Evolutionary conservation across 2,329 filamentous ascomycete species (phyloP).

Genomic region (Falciphora oryzae): DNA sequence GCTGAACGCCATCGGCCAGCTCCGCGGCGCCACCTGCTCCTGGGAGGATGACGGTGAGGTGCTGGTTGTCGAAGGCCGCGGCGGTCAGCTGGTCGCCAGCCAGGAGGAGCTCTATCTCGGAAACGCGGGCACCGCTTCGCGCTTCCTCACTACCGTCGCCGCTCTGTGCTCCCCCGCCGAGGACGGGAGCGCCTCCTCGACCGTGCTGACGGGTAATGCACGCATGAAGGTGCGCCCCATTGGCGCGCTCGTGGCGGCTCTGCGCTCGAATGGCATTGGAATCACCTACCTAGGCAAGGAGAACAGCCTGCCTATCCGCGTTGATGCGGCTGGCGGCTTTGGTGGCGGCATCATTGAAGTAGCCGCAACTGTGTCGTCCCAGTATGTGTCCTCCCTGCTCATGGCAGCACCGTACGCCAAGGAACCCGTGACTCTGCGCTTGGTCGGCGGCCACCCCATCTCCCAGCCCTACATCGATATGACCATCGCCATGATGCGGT

Average conservation of each 20-base stretch:
- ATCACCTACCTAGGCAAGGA: slow-evolving; percentile 82
- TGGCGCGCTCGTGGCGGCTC: slow-evolving; percentile 83
- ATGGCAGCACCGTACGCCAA: slow-evolving; percentile 98
- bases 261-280: slow-evolving; percentile 78
- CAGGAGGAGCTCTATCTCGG: slow-evolving; percentile 80
- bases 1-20: slow-evolving; percentile 80
- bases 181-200: slow-evolving; percentile 49
- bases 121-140: slow-evolving; percentile 92
- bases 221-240: slow-evolving; percentile 96
- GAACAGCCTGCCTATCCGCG: slow-evolving; percentile 75
- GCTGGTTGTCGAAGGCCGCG: slow-evolving; percentile 82
- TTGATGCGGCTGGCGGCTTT: slow-evolving; percentile 77
- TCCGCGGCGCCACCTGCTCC: slow-evolving; percentile 80
- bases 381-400: slow-evolving; percentile 94
- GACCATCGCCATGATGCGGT: slow-evolving; percentile 96
- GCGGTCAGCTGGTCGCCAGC: slow-evolving; percentile 76
- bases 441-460: slow-evolving; percentile 96
- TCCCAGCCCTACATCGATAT: slow-evolving; percentile 98
- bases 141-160: slow-evolving; percentile 89
- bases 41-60: slow-evolving; percentile 96
- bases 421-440: slow-evolving; percentile 78
- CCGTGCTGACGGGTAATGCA: slow-evolving; percentile 84
- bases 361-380: slow-evolving; percentile 94
- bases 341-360: slow-evolving; percentile 84
- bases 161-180: slow-evolving; percentile 66